These are phyloP conservation scores for Lavandula angustifolia DNA, from an alignment of 257 asterid genomes.

Conservation along the genomic window DNA sequence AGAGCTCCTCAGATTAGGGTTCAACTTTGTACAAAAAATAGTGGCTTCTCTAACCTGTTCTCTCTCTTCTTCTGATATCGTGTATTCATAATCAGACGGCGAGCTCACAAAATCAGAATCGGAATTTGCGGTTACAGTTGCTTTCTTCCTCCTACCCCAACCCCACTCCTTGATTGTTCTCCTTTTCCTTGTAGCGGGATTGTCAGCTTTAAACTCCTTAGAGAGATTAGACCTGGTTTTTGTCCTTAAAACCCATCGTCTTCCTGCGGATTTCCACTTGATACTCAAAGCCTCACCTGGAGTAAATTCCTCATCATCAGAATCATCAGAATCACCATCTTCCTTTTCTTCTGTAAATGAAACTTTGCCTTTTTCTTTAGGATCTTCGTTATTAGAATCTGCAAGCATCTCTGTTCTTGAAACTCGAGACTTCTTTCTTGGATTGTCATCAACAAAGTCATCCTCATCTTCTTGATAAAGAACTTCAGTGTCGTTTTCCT, in stretches of 20 bases:
- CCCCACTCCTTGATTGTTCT: slow-evolving; percentile 40
- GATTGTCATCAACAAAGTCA: slow-evolving; percentile 39
- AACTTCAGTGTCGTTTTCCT: slow-evolving; percentile 35
- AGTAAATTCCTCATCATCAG: slow-evolving; percentile 57
- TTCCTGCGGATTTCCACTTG: slow-evolving; percentile 38
- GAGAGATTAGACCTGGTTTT: slow-evolving; percentile 35
- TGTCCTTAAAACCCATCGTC: slow-evolving; percentile 31
- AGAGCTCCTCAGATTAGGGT: slow-evolving; percentile 52
- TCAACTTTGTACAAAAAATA: slow-evolving; percentile 45
- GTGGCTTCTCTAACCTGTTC: slow-evolving; percentile 79
- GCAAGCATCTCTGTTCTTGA: slow-evolving; percentile 22
- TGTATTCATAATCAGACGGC: slow-evolving; percentile 65
- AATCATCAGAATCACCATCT: slow-evolving; percentile 40
- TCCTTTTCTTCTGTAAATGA: slow-evolving; percentile 37
- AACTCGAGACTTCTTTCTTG: slow-evolving; percentile 37
- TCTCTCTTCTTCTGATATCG: slow-evolving; percentile 92
- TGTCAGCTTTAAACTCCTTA: slow-evolving; percentile 36
- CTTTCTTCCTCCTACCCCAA: slow-evolving; percentile 49
- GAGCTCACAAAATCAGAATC: slow-evolving; percentile 77
- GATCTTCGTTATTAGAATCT: slow-evolving; percentile 30
- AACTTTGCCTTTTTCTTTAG: slow-evolving; percentile 33
- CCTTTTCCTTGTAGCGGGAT: slow-evolving; percentile 33
- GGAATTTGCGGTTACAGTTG: slow-evolving; percentile 38
- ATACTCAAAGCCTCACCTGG: slow-evolving; percentile 43
- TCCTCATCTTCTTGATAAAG: slow-evolving; percentile 29